phyloP scores from a whole-genome alignment of 202 grass and related monocot genomes.

The Alloteropsis angusta region DNA sequence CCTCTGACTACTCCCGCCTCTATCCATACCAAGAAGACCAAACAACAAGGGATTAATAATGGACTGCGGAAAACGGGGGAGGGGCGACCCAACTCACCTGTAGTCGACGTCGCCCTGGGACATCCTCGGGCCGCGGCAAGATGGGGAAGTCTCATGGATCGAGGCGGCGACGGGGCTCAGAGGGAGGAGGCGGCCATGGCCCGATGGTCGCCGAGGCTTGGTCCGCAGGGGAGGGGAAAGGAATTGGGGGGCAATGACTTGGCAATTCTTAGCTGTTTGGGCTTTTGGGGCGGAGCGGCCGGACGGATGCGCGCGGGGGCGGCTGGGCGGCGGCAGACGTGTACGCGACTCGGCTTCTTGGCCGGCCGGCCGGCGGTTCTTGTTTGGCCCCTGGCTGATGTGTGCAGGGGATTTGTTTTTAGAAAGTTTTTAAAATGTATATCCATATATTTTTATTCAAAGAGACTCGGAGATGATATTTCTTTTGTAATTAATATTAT shows the following conservation, averaged over 20 bases:
- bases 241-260: conserved; percentile 22
- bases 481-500: too few relatives aligned
- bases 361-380: background rate
- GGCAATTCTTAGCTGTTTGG: conserved; percentile 32
- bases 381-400: background rate
- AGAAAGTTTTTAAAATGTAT: background rate
- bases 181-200: background rate
- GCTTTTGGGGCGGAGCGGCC: background rate
- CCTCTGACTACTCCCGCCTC: background rate
- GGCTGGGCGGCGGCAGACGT: conserved; percentile 1
- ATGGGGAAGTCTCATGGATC: conserved; percentile 44
- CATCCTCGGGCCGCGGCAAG: conserved; percentile 43
- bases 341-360: background rate
- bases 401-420: background rate
- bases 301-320: background rate
- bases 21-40: background rate
- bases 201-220: background rate
- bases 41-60: background rate
- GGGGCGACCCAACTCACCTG: conserved; percentile 25
- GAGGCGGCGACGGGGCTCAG: background rate
- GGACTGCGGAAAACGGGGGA: background rate
- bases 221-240: background rate
- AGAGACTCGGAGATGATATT: too few relatives aligned
- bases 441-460: too few relatives aligned
- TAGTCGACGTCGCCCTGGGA: conserved; percentile 57